Conservation (phyloP, 371 early-diverging fungal species). For the Mortierella sp. region DNA sequence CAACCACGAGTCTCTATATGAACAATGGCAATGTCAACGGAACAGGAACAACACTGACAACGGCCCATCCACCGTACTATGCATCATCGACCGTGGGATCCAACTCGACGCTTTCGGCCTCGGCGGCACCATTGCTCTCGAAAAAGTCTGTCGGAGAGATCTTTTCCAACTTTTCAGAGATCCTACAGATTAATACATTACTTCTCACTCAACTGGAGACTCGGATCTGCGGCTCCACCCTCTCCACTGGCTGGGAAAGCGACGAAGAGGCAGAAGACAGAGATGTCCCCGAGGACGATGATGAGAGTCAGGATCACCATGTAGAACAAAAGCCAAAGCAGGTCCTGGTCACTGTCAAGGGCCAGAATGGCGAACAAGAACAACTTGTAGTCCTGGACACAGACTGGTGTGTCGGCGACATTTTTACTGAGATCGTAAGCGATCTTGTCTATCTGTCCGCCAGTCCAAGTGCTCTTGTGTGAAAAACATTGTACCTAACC, state of each 20-base stretch:
- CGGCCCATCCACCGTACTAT: conserved; percentile 10
- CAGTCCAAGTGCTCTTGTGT: not conserved
- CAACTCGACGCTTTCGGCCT: conserved; percentile 36
- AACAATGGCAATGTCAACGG: conserved; percentile 5
- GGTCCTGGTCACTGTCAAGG: conserved; percentile 34
- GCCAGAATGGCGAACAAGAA: conserved; percentile 49
- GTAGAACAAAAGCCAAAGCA: conserved; percentile 54
- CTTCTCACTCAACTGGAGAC: conserved; percentile 67
- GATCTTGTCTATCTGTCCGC: not conserved
- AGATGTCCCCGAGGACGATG: not conserved
- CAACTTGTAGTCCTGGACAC: conserved; percentile 58
- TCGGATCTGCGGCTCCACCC: conserved; percentile 48
- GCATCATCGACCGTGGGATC: conserved; percentile 41
- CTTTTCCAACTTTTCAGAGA: conserved; percentile 75
- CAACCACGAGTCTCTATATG: conserved; percentile 16
- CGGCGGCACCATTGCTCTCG: conserved; percentile 53
- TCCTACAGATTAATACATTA: conserved; percentile 69
- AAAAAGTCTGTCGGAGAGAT: conserved; percentile 59
- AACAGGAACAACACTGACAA: not conserved
- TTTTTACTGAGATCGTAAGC: conserved; percentile 67
- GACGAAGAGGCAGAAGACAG: conserved; percentile 24
- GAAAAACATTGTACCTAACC: not conserved
- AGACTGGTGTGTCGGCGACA: conserved; percentile 71
- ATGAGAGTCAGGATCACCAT: conserved; percentile 3
- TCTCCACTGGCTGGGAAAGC: conserved; percentile 52